Evolutionary conservation across 1,284 basidiomycete species (phyloP).

Genomic region (Pseudozyma flocculosa): DNA sequence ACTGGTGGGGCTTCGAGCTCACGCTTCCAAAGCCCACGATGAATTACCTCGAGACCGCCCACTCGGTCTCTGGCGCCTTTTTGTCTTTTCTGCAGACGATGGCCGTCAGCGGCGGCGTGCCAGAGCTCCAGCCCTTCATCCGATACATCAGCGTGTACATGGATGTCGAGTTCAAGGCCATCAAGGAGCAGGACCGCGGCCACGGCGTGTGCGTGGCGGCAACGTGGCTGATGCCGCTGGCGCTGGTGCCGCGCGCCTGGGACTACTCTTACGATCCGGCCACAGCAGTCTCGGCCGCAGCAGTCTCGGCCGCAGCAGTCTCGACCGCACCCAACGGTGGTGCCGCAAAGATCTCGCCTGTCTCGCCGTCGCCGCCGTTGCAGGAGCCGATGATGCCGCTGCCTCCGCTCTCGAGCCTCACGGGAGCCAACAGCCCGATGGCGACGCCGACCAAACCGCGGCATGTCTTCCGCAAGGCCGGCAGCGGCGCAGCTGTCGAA

Average conservation of each 20-base stretch:
- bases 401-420: not conserved
- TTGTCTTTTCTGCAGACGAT: slow-evolving; percentile 47
- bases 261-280: slow-evolving; percentile 25
- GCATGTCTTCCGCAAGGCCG: too few species aligned
- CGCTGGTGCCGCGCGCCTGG: slow-evolving; percentile 35
- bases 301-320: too few species aligned
- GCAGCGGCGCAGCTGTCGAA: too few species aligned
- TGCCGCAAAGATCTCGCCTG: too few species aligned
- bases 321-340: too few species aligned
- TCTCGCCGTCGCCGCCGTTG: too few species aligned
- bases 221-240: slow-evolving; percentile 47
- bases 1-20: slow-evolving; percentile 55
- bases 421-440: not conserved
- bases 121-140: slow-evolving; percentile 50
- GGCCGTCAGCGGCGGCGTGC: slow-evolving; percentile 43
- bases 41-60: slow-evolving; percentile 45
- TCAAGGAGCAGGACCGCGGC: slow-evolving; percentile 41
- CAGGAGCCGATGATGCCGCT: too few species aligned
- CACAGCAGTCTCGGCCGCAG: too few species aligned
- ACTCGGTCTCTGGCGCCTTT: slow-evolving; percentile 45
- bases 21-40: slow-evolving; percentile 45
- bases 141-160: slow-evolving; percentile 47
- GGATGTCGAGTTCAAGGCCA: slow-evolving; percentile 51
- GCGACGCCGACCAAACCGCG: too few species aligned
- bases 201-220: slow-evolving; percentile 46